Base-by-base conservation (phyloP, 768 basidiomycete species). In the Tephrocybe sp. region DNA sequence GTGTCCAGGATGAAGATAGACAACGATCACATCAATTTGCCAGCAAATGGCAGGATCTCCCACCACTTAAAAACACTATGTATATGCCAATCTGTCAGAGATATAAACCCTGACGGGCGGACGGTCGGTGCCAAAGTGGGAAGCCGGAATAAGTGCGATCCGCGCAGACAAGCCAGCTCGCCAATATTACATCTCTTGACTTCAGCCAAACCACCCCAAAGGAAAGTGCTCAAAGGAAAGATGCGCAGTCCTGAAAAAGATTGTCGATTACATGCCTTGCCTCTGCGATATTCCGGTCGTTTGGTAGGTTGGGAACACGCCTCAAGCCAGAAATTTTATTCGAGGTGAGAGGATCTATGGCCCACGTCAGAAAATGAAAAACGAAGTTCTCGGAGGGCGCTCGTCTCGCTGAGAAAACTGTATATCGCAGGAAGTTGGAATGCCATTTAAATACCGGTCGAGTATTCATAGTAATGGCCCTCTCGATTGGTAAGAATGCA, bases 311-410 rank as follows among this genome's bases (percentile, higher is more conserved):
- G n/a, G n/a, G n/a, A n/a, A n/a, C n/a, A n/a, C 40, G 21, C n/a
- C 34, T 43, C 18, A 3, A 42, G n/a, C 30, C 13, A 3, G 28
- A 54, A 41, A 31, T n/a, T 19, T 25, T 26, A 49, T 58, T 54
- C 57, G 57, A 53, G 34, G 31, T 55, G 32, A 25, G 54, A 58
- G 57, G 57, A 54, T 22, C 11, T 48, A 30, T 18, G 21, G 27
- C 27, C 41, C 16, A 31, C 32, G 36, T 26, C 21, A 41, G 31
- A 24, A 19, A 42, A 28, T 35, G 39, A n/a, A 9, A 30, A 28
- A 46, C 42, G 52, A 45, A n/a, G 9, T 49, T 53, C 40, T 49
- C 42, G 43, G 52, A 53, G 49, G 7, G 15, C 32, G 41, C 38
- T 49, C 35, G 21, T 25, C 38, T 36, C 32, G 36, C 31, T 22